Conservation (phyloP, 495 filamentous ascomycete species). For the Tuber magnatum region DNA sequence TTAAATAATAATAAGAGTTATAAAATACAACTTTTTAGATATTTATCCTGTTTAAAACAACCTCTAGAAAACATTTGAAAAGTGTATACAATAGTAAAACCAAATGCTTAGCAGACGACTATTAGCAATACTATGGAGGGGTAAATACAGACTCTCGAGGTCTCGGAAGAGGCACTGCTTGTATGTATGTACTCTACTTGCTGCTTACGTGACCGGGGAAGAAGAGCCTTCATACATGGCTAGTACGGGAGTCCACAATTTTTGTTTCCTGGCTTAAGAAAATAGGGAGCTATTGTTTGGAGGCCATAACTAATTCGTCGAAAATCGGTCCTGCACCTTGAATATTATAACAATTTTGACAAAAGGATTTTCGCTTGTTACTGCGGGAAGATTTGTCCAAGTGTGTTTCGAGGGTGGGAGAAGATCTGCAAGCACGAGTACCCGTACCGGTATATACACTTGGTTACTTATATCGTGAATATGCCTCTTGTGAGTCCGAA, state of each 20-base stretch:
- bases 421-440: background rate
- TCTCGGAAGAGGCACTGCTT: too few species aligned
- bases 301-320: background rate
- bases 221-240: background rate
- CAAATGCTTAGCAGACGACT: too few species aligned
- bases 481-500: background rate
- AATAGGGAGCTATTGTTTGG: background rate
- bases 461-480: background rate
- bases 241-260: background rate
- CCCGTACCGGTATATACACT: background rate
- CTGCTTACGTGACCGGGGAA: background rate
- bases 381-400: background rate
- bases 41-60: too few species aligned
- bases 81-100: too few species aligned
- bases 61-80: too few species aligned
- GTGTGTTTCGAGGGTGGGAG: background rate
- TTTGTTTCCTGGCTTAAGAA: background rate
- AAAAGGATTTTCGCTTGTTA: background rate
- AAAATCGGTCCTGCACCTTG: background rate
- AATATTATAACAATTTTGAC: background rate
- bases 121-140: too few species aligned
- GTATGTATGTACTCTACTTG: background rate
- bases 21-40: too few species aligned
- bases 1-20: too few species aligned
- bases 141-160: too few species aligned